Conservation (phyloP, 1,139 yeast genomes). For the Candida sp. region DNA sequence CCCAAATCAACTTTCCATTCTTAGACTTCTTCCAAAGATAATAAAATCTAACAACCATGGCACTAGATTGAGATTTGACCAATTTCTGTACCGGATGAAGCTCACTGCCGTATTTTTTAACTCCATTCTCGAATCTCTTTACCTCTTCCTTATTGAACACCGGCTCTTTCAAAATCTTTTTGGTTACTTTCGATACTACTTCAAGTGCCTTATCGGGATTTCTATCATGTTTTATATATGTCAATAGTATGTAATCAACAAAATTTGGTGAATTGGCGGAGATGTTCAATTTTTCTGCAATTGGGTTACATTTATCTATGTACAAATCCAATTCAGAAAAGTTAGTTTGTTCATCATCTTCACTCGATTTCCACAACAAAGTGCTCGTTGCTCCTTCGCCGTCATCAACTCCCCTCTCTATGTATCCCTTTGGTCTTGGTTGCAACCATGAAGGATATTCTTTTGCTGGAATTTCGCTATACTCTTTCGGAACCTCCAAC, state of each 20-base stretch:
- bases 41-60: slow-evolving; percentile 81
- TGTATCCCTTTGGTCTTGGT: slow-evolving; percentile 73
- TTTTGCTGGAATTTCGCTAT: slow-evolving; percentile 29
- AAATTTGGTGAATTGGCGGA: slow-evolving; percentile 67
- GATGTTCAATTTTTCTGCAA: slow-evolving; percentile 52
- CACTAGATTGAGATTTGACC: slow-evolving; percentile 66
- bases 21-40: slow-evolving; percentile 90
- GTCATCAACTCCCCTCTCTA: slow-evolving; percentile 82
- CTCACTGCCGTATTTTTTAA: slow-evolving; percentile 74
- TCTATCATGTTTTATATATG: slow-evolving; percentile 50
- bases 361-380: slow-evolving; percentile 62
- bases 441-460: slow-evolving; percentile 76
- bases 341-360: slow-evolving; percentile 24
- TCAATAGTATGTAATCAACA: slow-evolving; percentile 64
- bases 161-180: slow-evolving; percentile 69
- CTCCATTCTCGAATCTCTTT: slow-evolving; percentile 70
- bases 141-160: slow-evolving; percentile 65
- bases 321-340: slow-evolving; percentile 48
- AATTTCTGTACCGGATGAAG: slow-evolving; percentile 66
- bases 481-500: slow-evolving; percentile 49
- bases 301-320: slow-evolving; percentile 49
- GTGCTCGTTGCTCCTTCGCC: slow-evolving; percentile 53
- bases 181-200: slow-evolving; percentile 41
- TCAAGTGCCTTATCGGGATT: slow-evolving; percentile 45
- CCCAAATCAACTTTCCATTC: slow-evolving; percentile 79